These are phyloP conservation scores for Colletotrichum truncatum DNA, from an alignment of 2,329 filamentous ascomycete species.

Conservation along the genomic window DNA sequence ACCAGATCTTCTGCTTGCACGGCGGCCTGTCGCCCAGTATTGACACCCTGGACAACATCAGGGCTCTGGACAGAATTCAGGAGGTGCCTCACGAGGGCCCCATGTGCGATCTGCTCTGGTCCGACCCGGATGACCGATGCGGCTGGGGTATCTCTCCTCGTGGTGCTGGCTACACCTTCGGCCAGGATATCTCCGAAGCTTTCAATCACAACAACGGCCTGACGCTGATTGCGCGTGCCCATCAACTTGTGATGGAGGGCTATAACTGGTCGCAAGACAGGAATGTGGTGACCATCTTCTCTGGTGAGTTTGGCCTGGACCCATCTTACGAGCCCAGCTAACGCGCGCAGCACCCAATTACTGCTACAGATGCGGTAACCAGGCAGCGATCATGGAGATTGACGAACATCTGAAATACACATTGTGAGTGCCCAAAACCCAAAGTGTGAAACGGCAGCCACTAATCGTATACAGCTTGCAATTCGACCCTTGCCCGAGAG, in stretches of 20 bases:
- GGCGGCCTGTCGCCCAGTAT: constrained; percentile 96
- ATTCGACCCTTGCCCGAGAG: constrained; percentile 97
- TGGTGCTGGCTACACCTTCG: constrained; percentile 94
- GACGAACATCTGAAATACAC: constrained; percentile 99
- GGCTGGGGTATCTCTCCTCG: constrained; percentile 96
- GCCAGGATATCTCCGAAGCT: constrained; percentile 96
- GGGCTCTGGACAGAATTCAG: constrained; percentile 94
- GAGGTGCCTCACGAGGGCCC: constrained; percentile 98
- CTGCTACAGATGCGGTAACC: constrained; percentile 98
- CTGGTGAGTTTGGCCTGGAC: constrained; percentile 64
- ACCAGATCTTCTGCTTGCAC: constrained; percentile 99
- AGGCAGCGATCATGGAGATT: constrained; percentile 99
- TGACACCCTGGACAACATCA: constrained; percentile 94
- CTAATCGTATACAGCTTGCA: constrained; percentile 76
- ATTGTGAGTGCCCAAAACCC: constrained; percentile 72
- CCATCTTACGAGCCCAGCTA: constrained; percentile 33
- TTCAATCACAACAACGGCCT: constrained; percentile 99
- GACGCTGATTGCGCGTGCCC: constrained; percentile 93
- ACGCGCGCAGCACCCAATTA: constrained; percentile 78
- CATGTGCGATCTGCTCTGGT: constrained; percentile 98
- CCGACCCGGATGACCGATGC: constrained; percentile 95
- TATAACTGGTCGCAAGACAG: constrained; percentile 99
- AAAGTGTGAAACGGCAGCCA: neutral
- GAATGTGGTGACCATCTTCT: constrained; percentile 99
- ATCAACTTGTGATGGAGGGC: constrained; percentile 99